A percentile compares a stretch with the other conserved stretches of the same genome.
phyloP scores from a whole-genome alignment of 305 asterid genomes.

The Withania somnifera region DNA sequence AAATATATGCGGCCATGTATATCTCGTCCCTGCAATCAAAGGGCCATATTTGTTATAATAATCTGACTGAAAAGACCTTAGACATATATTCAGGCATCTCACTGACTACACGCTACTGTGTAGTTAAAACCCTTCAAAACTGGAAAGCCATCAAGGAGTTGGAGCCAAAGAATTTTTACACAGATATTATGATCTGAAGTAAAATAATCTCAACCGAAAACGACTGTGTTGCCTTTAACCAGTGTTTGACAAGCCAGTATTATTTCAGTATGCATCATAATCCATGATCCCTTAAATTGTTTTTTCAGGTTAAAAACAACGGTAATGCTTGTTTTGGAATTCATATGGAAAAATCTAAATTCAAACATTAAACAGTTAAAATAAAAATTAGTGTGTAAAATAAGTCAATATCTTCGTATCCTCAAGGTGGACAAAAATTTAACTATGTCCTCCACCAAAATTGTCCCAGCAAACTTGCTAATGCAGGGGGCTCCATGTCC shows the following conservation, averaged over 20 bases:
- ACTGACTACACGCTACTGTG: background rate
- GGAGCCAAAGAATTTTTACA: background rate
- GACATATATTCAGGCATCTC: background rate
- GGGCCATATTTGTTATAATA: background rate
- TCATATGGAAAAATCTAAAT: background rate
- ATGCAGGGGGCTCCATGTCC: background rate
- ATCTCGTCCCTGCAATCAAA: conserved; percentile 57
- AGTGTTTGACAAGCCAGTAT: background rate
- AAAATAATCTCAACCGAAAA: background rate
- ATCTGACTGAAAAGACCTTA: background rate
- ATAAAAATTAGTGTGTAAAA: background rate
- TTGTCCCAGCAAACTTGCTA: background rate
- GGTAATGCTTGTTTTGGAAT: background rate
- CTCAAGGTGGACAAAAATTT: background rate
- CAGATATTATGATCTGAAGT: background rate
- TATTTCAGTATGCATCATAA: background rate
- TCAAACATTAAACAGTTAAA: background rate
- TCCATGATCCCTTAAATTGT: background rate
- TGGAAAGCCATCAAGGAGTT: background rate
- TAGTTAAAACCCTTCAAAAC: background rate
- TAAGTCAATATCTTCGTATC: background rate
- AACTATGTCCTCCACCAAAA: background rate
- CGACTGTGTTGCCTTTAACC: background rate
- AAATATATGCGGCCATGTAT: conserved; percentile 84
- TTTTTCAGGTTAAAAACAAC: background rate